Base-by-base conservation (phyloP, 129 eudicot species). In the Flaveria ramosissima region DNA sequence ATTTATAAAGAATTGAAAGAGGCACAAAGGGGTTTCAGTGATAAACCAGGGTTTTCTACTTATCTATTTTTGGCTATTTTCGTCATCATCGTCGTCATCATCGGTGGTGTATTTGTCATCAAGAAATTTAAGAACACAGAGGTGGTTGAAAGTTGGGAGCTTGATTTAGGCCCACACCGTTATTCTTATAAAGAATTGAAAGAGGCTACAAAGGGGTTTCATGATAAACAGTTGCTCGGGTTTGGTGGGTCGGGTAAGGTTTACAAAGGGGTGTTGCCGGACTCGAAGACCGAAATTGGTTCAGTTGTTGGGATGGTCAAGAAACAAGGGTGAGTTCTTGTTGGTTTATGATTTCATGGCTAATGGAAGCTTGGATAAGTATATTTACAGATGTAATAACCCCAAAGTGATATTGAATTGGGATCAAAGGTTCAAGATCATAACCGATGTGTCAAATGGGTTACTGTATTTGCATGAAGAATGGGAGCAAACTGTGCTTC, bases 181-280 rank as follows among this genome's bases (percentile, higher is more conserved):
- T 88, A 30, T 55, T 74, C 70, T 10, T 91, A 86, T 74, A 71
- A 80, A 20, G 88, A 88, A 11, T 74, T 91, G 41, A 81, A 83
- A 41, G 61, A 41, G 1, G 89, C 94, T 11, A 91, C 97, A 0
- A 86, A 80, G 39, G 89, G 90, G 64, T 91, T 91, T 65, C 63
- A 67, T 1, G 90, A 85, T 6, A 86, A 74, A 15, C 86, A 80
- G 4, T 9, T 86, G 8, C 51, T 88, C 3, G 94, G 94, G 3
- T 24, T 46, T 26, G 94, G 94, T 9, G 97, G 97, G 6, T 91
- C 88, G 43, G 94, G 94, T 26, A 79, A 80, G 15, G 97, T 86
- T 11, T 91, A 88, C 27, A 85, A 64, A 50, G 97, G 94, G 45
- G 73, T 75, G 0, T 71, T 88, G 8, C 84, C 87, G 0, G 17